A percentile compares a stretch with the other conserved stretches of the same genome.
Conservation (phyloP, 129 eudicot genomes). For the Centrapalus pauciflorus region DNA sequence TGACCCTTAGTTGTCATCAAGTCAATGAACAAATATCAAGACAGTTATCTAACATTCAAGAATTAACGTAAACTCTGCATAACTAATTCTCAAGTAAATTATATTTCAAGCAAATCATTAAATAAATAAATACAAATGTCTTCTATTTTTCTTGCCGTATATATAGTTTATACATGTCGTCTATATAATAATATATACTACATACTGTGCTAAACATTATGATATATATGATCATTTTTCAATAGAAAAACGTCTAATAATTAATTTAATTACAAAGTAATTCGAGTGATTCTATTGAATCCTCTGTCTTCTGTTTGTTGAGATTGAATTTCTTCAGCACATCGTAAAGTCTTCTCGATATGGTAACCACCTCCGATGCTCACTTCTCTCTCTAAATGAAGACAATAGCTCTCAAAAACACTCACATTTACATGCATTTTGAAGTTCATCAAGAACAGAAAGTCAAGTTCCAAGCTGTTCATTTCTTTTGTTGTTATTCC, state of each 20-base stretch:
- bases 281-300: constrained; percentile 36
- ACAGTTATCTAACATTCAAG: neutral
- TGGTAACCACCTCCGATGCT: constrained; percentile 95
- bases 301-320: constrained; percentile 42
- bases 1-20: neutral
- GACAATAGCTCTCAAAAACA: constrained; percentile 91
- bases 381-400: constrained; percentile 95
- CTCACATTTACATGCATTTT: constrained; percentile 93
- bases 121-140: neutral
- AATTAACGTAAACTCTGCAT: constrained; percentile 1
- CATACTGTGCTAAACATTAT: constrained; percentile 6
- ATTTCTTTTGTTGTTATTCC: constrained; percentile 73
- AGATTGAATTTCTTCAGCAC: constrained; percentile 80
- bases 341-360: constrained; percentile 76
- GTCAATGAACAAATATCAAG: constrained; percentile 3
- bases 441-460: constrained; percentile 79
- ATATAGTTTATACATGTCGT: neutral
- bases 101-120: constrained; percentile 3
- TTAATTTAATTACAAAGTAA: constrained; percentile 38
- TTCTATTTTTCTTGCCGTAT: constrained; percentile 16
- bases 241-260: neutral
- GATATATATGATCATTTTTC: too few species aligned
- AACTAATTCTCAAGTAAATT: constrained; percentile 10
- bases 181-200: constrained; percentile 12
- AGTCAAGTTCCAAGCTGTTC: constrained; percentile 81